Base-by-base conservation (phyloP, 2,329 filamentous ascomycete species). In the Tothia fuscella region DNA sequence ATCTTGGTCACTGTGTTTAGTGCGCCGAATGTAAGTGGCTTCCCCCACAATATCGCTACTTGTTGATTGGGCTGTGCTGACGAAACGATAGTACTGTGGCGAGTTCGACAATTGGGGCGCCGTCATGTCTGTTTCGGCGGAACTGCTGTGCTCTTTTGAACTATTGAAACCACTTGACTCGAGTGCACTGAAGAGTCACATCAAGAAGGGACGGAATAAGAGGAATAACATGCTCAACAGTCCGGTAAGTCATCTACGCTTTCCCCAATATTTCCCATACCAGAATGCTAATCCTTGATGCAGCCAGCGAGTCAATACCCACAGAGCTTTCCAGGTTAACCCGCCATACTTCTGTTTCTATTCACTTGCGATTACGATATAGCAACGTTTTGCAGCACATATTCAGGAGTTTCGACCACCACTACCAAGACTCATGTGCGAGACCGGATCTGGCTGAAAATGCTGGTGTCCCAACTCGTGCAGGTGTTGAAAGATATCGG, bases 101-200 rank as follows among this genome's bases (percentile, higher is more conserved):
- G 91, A 98, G 61, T 98, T 98, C 51, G 91, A 98, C 59, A 98
- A 98, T 49, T 96, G 91, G 86, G 91, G 91, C 16, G 91, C 91
- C 12, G 88, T 96, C 50, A 98, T 98, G 91, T 94, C 89, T 2
- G 91, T 98, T 17, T 95, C 87, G 2, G 77, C 76, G 12, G 91
- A 96, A 61, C 66, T 98, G 40, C 75, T 98, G 2, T 98, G 91
- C 66, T 95, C 88, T 58, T 98, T 98, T 56, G 91, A 98, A 63
- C 71, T 98, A 13, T 72, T 98, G 46, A 98, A 98, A 62, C 91
- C 91, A 6, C 72, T 98, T 35, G 91, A 98, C 62, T 95, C 88
- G 10, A 93, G 84, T 53, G 89, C 89, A 25, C 70, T 98, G 47
- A 98, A 98, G 73, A 95, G 82, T 53, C 91, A 98, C 58, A 98